Conservation (phyloP, 495 filamentous ascomycete genomes). For the Chaetomidium leptoderma region DNA sequence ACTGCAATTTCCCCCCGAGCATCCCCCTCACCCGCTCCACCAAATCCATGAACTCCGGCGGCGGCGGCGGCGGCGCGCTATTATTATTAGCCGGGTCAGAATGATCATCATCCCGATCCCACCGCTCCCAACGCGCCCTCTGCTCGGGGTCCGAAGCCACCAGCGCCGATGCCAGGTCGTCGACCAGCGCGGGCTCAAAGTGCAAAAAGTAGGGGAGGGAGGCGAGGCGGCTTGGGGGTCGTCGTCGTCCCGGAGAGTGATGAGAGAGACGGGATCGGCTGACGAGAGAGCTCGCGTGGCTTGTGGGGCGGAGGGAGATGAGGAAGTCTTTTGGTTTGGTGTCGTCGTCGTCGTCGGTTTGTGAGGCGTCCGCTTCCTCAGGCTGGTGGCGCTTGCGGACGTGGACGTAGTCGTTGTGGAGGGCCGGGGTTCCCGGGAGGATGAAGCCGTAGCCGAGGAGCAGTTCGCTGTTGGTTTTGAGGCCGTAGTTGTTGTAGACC, state of each 20-base stretch:
- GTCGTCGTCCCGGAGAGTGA: too few species aligned
- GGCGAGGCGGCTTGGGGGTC: slow-evolving; percentile 13
- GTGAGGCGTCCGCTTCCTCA: background rate
- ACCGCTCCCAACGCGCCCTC: slow-evolving; percentile 9
- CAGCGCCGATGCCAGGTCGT: slow-evolving; percentile 29
- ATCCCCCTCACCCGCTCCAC: slow-evolving; percentile 23
- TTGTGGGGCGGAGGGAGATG: slow-evolving; percentile 40
- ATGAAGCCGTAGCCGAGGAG: slow-evolving; percentile 53
- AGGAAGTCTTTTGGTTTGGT: slow-evolving; percentile 32
- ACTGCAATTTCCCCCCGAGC: slow-evolving; percentile 28
- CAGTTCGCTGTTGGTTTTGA: slow-evolving; percentile 51
- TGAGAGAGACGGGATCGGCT: too few species aligned
- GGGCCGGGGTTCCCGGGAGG: slow-evolving; percentile 33
- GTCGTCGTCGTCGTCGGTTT: background rate
- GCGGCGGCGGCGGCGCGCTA: background rate
- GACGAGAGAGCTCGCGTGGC: slow-evolving; percentile 34
- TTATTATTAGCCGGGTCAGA: background rate
- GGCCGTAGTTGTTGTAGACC: slow-evolving; percentile 54
- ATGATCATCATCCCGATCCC: background rate
- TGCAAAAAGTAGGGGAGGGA: slow-evolving; percentile 36
- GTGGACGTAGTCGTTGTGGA: slow-evolving; percentile 51
- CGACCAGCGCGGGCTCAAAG: slow-evolving; percentile 42
- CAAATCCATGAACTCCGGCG: slow-evolving; percentile 12
- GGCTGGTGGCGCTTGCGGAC: slow-evolving; percentile 35
- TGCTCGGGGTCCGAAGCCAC: slow-evolving; percentile 21